Base-by-base conservation (phyloP, 2,329 filamentous ascomycete species). In the Elsinoe arachidis region DNA sequence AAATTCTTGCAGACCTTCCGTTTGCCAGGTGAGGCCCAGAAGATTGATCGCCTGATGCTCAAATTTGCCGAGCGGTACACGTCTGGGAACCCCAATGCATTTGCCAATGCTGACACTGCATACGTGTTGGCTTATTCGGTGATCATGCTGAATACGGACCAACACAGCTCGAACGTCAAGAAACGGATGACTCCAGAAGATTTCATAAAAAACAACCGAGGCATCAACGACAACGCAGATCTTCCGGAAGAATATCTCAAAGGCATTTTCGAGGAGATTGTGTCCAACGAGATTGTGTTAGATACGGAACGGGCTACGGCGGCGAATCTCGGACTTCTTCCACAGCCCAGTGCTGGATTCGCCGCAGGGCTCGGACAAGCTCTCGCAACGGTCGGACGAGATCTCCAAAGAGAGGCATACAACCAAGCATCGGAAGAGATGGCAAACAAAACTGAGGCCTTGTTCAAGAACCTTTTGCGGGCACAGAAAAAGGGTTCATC, bases 21-120 rank as follows among this genome's bases (percentile, higher is more conserved):
- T 61, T 77, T 99, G 12, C 93, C 93, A 0, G 93, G 93, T 60
- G 93, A 99, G 72, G 91, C 91, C 0, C 93, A 99, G 69, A 99
- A 99, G 76, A 99, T 99, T 63, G 93, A 99, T 82, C 88, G 93
- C 49, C 95, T 97, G 73, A 97, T 99, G 93, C 77, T 99, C 63
- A 99, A 99, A 71, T 99, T 97, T 73, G 93, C 93, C 9, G 92
- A 97, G 71, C 85, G 92, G 60, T 99, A 99, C 70, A 88, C 95
- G 54, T 87, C 86, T 60, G 91, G 91, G 30, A 99, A 99, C 64
- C 93, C 93, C 0, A 96, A 96, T 67, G 92, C 93, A 1, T 99
- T 96, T 71, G 93, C 93, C 35, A 99, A 97, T 67, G 95, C 93
- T 1, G 95, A 99, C 69, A 99, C 95, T 0, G 92, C 93, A 12